Evolutionary conservation across 192 early-diverging fungal species (phyloP), one percentile per base, ranked within the genome.

Genomic region (Chytriomyces sp.): DNA sequence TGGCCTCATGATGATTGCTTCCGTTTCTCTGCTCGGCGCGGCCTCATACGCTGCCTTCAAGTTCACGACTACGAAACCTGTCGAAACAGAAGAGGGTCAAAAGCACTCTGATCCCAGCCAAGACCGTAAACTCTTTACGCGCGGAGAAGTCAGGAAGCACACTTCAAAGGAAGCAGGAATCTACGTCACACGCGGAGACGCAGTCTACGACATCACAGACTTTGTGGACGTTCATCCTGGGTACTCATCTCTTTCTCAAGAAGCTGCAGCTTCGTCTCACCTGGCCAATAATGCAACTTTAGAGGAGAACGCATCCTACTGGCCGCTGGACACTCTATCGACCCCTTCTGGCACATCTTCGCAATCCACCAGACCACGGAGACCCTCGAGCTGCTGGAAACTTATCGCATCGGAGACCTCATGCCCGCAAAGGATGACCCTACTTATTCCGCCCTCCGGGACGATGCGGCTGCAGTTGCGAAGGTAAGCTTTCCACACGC

Each of bases 321-420:
- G 14, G 85, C 85, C 34, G 85, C 85, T 12, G 85, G 85, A 25
- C 65, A 77, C 36, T 75, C 81, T 10, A 85, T 85, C 53, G 84
- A 85, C 39, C 81, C 84, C 53, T 85, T 85, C 64, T 85, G 84
- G 84, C 70, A 73, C 54, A 77, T 85, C 68, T 85, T 85, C 59
- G 54, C 81, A 44, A 81, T 85, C 56, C 84, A 85, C 73, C 41
- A 77, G 6, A 59, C 75, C 3, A 39, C 52, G 7, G 72, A 77
- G 44, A 83, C 81, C 36, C 52, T 39, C 4, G 79, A 80, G 36
- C 62, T 85, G 3, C 73, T 85, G 3, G 84, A 85, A 67, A 32
- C 36, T 10, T 85, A 82, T 67, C 75, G 84, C 26, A 85, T 85
- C 41, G 84, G 65, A 53, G 39, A 68, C 54, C 36, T 68, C 10